Base-by-base conservation (phyloP, 2,329 filamentous ascomycete species). In the Xylaria sp. region DNA sequence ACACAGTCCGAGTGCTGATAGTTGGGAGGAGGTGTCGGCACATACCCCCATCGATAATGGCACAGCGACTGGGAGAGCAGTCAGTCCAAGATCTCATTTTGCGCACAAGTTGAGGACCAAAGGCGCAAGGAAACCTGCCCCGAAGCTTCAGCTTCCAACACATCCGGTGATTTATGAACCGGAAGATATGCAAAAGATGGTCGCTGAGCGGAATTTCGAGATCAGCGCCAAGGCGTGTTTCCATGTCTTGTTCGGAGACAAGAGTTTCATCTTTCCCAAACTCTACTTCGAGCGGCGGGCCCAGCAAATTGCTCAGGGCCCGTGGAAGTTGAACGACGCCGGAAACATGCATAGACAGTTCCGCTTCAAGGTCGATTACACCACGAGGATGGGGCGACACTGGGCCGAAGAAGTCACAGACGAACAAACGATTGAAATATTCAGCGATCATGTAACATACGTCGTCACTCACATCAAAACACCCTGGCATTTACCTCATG, bases 231-330 rank as follows among this genome's bases (percentile, higher is more conserved):
- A 99, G 72, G 91, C 91, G 0, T 86, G 96, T 53, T 99, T 97
- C 71, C 93, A 97, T 68, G 90, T 97, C 16, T 82, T 99, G 47
- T 99, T 97, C 72, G 94, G 94, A 37, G 94, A 99, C 72, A 96
- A 93, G 74, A 96, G 91, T 69, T 91, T 92, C 29, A 87, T 97
- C 38, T 99, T 97, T 74, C 91, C 94, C 64, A 86, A 93, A 66
- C 79, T 97, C 24, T 93, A 97, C 69, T 88, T 91, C 69, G 91
- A 96, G 69, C 83, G 90, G 47, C 83, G 87, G 64, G 91, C 90
- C 13, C 84, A 87, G 70, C 85, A 87, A 58, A 92, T 97, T 58
- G 85, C 88, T 2, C 92, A 97, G 72, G 89, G 90, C 0, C 91
- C 93, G 0, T 99, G 94, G 94, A 78, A 80, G 17, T 79, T 86